Percentiles rank a stretch among this genome's conserved stretches.
These are phyloP conservation scores for Nemania diffusa DNA, from an alignment of 2,329 filamentous ascomycete genomes.

Conservation along the genomic window DNA sequence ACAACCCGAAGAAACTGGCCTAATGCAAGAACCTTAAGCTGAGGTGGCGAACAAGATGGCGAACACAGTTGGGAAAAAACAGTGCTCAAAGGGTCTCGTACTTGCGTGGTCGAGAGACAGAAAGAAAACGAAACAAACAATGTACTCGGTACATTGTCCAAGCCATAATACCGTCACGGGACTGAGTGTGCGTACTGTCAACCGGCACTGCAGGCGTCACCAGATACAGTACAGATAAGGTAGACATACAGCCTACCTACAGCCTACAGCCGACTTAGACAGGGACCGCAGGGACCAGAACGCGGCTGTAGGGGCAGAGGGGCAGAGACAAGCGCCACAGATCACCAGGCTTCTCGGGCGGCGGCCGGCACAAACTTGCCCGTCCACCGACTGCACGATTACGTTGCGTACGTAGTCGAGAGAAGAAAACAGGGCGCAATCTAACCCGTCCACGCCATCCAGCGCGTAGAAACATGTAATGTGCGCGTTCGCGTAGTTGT, in stretches of 20 bases:
- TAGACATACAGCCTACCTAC: not conserved
- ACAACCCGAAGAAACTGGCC: slow-evolving; percentile 18
- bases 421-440: slow-evolving; percentile 1
- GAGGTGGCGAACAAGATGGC: slow-evolving; percentile 22
- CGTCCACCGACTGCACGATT: slow-evolving; percentile 21
- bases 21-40: slow-evolving; percentile 15
- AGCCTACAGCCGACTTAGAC: not conserved
- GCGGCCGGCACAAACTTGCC: slow-evolving; percentile 25
- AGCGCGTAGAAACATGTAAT: not conserved
- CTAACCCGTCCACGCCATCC: slow-evolving; percentile 15
- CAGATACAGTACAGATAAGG: slow-evolving; percentile 4
- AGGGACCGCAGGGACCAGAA: not conserved
- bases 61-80: not conserved
- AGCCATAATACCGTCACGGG: not conserved
- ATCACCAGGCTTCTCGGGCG: slow-evolving; percentile 2
- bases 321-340: slow-evolving; percentile 6
- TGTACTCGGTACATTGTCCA: not conserved
- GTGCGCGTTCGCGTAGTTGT: no score
- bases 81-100: slow-evolving; percentile 23
- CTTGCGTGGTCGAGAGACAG: not conserved
- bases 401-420: slow-evolving; percentile 18
- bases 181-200: slow-evolving; percentile 12
- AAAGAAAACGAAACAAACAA: not conserved
- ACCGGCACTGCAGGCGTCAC: slow-evolving; percentile 20
- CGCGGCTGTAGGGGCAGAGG: not conserved